phyloP scores from a whole-genome alignment of 78 protist species.

The Anaeramoeba ignava region DNA sequence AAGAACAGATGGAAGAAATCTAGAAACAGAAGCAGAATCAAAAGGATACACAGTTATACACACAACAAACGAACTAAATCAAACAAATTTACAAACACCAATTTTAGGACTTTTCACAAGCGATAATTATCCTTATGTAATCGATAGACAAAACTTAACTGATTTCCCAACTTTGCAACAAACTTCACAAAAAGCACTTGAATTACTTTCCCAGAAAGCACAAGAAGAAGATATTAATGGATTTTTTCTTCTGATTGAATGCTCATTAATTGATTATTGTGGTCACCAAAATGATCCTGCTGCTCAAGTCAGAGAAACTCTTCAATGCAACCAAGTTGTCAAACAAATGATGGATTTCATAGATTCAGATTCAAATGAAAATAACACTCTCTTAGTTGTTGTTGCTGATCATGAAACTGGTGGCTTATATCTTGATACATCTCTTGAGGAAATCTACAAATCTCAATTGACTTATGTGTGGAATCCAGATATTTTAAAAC shows the following conservation, averaged over 20 bases:
- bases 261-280: slow-evolving; percentile 52
- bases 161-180: no score
- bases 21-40: no score
- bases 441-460: neutral
- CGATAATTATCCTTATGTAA: no score
- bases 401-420: slow-evolving; percentile 65
- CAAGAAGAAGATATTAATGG: slow-evolving; percentile 21
- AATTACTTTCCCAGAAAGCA: no score
- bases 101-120: no score
- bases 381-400: slow-evolving; percentile 34
- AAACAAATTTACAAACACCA: no score
- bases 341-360: slow-evolving; percentile 27
- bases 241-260: slow-evolving; percentile 25
- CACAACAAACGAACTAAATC: no score
- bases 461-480: slow-evolving; percentile 11
- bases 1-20: no score
- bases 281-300: slow-evolving; percentile 52
- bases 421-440: slow-evolving; percentile 26
- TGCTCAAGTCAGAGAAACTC: slow-evolving; percentile 25
- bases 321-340: slow-evolving; percentile 29
- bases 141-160: no score
- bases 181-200: no score
- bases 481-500: neutral
- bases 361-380: no score
- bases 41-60: no score